A percentile compares a stretch with the other conserved stretches of the same genome.
Evolutionary conservation across 495 filamentous ascomycete genomes (phyloP).

Genomic region (Trichoderma reesei): DNA sequence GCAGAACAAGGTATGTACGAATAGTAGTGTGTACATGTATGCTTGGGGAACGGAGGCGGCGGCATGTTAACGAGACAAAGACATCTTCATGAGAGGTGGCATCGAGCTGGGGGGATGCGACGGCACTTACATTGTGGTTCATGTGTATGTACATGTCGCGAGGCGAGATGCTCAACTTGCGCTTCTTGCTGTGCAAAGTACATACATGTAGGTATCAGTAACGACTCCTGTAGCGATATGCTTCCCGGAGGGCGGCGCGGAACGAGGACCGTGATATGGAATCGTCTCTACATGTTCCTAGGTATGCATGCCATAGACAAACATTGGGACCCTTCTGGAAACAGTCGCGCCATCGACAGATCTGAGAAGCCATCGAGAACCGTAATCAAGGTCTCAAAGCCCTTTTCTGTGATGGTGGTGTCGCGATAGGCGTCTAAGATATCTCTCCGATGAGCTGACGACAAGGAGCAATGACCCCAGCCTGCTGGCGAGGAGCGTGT

Average conservation of each 20-base stretch:
- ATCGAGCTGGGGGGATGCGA: not conserved
- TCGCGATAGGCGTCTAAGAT: not conserved
- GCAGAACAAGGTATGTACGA: not conserved
- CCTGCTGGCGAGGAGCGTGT: not conserved
- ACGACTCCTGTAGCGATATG: no score
- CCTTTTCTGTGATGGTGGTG: not conserved
- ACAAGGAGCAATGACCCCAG: not conserved
- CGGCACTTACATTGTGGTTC: not conserved
- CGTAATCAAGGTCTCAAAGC: not conserved
- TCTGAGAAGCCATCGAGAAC: not conserved
- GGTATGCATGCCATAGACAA: no score
- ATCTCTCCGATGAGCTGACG: not conserved
- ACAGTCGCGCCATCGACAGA: constrained; percentile 2
- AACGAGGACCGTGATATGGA: no score
- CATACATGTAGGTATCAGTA: no score
- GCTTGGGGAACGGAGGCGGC: no score
- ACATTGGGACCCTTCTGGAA: not conserved
- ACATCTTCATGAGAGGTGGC: not conserved
- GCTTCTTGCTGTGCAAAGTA: no score
- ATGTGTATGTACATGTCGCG: not conserved
- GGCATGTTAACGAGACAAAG: not conserved
- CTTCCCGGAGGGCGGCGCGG: no score
- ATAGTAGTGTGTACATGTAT: not conserved
- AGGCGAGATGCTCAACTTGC: no score
- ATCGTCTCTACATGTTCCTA: no score